Base-by-base conservation (phyloP, 495 filamentous ascomycete species). In the Penicillium diatomitis region DNA sequence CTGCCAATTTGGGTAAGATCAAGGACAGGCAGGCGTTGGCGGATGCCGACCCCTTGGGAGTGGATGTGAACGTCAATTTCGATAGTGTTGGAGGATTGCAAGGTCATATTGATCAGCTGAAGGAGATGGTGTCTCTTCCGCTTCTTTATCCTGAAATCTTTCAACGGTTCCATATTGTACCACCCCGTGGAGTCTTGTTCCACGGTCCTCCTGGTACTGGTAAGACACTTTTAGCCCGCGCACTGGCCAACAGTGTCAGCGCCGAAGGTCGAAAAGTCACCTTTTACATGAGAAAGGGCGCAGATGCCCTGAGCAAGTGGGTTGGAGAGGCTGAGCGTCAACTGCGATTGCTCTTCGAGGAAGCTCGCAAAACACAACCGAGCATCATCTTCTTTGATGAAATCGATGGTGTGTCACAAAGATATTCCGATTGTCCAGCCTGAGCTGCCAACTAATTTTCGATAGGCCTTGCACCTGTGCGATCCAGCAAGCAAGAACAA, bases 321-420 rank as follows among this genome's bases (percentile, higher is more conserved):
- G 94, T 97, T 48, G 92, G 92, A 61, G 92, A 98, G 69, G 94
- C 94, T 9, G 92, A 98, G 65, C 81, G 90, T 58, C 92, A 97
- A 62, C 77, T 98, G 12, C 82, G 92, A 29, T 68, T 96, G 47
- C 75, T 98, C 3, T 98, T 98, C 56, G 92, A 98, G 56, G 94
- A 98, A 67, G 92, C 92, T 9, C 79, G 89, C 54, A 90, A 86
- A 61, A 96, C 82, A 6, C 94, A 97, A 61, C 92, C 92, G 1
- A 96, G 90, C 62, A 98, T 98, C 65, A 98, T 98, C 60, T 98
- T 98, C 72, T 98, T 98, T 55, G 92, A 98, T 65, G 92, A 98
- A 63, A 98, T 98, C 52, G 92, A 98, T 69, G 92, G 88, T 76
- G 60, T 65, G 73, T 3, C 20, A 20, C 20, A 6, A 20, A 37